Evolutionary conservation across 768 basidiomycete genomes (phyloP), one percentile per base, ranked within the genome.

Genomic region (Hericium erinaceus): DNA sequence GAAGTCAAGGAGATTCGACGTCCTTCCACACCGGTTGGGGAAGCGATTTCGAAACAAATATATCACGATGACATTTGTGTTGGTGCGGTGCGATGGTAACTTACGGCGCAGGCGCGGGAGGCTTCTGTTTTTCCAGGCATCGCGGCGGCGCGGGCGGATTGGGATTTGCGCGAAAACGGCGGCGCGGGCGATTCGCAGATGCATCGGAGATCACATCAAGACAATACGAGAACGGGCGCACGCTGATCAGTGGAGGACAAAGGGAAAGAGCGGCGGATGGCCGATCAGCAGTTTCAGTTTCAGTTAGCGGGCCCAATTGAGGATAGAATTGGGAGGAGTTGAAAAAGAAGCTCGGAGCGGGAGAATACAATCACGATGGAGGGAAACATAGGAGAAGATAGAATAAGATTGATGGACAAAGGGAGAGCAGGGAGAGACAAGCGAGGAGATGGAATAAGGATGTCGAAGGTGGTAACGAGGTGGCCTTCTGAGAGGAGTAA

Each of bases 391-490:
- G 24, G 26, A 26, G 28, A 51, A 15, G 24, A 37, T 33, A 33
- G 33, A 33, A 33, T 51, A 37, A 24, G 15, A 40, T 39, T 22
- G 28, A 54, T 15, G 39, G 52, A 40, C 52, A 40, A 54, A 40
- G 52, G 39, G n/a, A 24, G 9, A 40, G 57, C 55, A 60, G 60
- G 44, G 48, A 56, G 56, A 61, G 55, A 61, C 55, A 55, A 52
- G 51, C 51, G 51, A 37, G 39, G 24, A 24, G 51, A 56, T 55
- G 57, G 61, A 54, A 56, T 56, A 57, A 56, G 60, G 59, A 60
- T 61, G 59, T 54, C 51, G 56, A 41, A 55, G 57, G 54, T 53
- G 60, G 57, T 58, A 63, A 63, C 60, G 60, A 61, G 60, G 59
- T 50, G 57, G 54, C 61, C 59, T 62, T 33, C 33, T 33, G 33